Conservation (phyloP, 2,329 filamentous ascomycete genomes). For the Penicillium sp. region DNA sequence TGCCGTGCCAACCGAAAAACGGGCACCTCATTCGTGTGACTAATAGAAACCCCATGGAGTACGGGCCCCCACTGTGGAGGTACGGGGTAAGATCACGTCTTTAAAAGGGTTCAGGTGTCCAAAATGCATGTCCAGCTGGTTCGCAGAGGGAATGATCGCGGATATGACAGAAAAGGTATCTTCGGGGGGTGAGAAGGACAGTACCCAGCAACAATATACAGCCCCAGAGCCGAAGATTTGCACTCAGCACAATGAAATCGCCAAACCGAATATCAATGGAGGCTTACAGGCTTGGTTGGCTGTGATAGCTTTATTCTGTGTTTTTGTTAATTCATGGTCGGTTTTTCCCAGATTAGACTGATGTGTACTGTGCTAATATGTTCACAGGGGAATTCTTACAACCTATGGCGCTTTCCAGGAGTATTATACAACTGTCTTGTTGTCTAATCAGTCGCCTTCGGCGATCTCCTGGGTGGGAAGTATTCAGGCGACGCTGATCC, state of each 20-base stretch:
- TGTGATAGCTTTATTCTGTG: slow-evolving; percentile 32
- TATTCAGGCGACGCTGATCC: slow-evolving; percentile 49
- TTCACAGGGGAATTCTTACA: slow-evolving; percentile 42
- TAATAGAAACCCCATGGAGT: slow-evolving; percentile 24
- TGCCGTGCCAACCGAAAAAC: slow-evolving; percentile 19
- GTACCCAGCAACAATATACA: background rate
- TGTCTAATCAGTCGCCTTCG: slow-evolving; percentile 39
- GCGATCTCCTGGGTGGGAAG: slow-evolving; percentile 52
- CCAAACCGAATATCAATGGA: slow-evolving; percentile 21
- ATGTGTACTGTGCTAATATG: slow-evolving; percentile 2
- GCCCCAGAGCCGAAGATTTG: background rate
- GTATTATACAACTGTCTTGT: slow-evolving; percentile 46
- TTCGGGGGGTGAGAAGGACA: background rate
- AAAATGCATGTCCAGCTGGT: background rate
- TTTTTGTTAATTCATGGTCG: slow-evolving; percentile 37
- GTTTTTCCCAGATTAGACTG: background rate
- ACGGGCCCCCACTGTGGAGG: slow-evolving; percentile 16
- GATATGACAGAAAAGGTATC: slow-evolving; percentile 15
- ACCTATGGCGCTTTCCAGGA: slow-evolving; percentile 52
- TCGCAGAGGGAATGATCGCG: background rate
- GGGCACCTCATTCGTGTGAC: slow-evolving; percentile 17
- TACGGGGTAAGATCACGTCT: slow-evolving; percentile 8
- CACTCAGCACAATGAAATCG: slow-evolving; percentile 2
- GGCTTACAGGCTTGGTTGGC: slow-evolving; percentile 31
- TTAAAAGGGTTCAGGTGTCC: background rate